phyloP scores from a whole-genome alignment of 140 eudicot species.

The Erigeron philadelphicus region DNA sequence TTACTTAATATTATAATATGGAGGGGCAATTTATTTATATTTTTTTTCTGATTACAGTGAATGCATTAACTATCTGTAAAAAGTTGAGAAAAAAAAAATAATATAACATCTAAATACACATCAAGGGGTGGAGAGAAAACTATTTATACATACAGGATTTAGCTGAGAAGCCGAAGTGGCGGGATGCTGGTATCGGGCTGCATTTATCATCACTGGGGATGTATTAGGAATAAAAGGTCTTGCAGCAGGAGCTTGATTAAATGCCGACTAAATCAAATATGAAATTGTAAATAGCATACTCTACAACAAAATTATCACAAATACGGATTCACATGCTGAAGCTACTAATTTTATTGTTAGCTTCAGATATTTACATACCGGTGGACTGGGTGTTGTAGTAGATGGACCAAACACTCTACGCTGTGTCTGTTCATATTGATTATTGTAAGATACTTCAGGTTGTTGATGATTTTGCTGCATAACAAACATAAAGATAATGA shows the following conservation, averaged over 20 bases:
- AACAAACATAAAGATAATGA: not conserved
- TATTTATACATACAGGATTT: slow-evolving; percentile 49
- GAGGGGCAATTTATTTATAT: too few species aligned
- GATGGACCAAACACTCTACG: slow-evolving; percentile 56
- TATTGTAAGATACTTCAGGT: slow-evolving; percentile 42
- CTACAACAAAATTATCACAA: not conserved
- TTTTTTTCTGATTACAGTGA: too few species aligned
- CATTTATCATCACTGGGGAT: slow-evolving; percentile 60
- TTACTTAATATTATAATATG: too few species aligned
- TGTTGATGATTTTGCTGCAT: slow-evolving; percentile 48
- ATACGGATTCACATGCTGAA: not conserved
- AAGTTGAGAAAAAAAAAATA: too few species aligned
- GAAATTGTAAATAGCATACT: not conserved
- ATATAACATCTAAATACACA: not conserved
- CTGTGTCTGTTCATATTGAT: slow-evolving; percentile 55
- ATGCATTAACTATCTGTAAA: too few species aligned
- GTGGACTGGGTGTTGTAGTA: slow-evolving; percentile 46
- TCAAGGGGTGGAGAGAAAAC: not conserved
- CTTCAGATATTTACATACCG: slow-evolving; percentile 31
- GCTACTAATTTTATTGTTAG: not conserved
- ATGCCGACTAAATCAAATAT: slow-evolving; percentile 39
- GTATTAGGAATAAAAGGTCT: slow-evolving; percentile 69
- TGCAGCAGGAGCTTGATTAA: slow-evolving; percentile 60
- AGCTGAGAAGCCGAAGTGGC: slow-evolving; percentile 67
- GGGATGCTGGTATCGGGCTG: slow-evolving; percentile 68